These are phyloP conservation scores for Crithidia fasciculata DNA, from an alignment of 208 protist genomes.

Conservation along the genomic window DNA sequence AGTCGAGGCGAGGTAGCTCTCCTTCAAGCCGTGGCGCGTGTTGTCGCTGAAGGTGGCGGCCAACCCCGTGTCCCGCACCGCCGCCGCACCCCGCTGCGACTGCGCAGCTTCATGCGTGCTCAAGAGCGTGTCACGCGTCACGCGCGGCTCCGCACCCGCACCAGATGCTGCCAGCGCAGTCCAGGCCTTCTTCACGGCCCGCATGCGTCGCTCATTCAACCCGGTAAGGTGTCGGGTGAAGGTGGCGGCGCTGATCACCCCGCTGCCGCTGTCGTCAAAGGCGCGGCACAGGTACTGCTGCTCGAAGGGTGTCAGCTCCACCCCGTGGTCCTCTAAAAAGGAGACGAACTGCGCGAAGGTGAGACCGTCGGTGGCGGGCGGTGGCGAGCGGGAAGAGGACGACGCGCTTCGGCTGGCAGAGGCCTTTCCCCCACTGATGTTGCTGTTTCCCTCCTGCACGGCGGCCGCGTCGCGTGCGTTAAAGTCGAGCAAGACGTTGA, in stretches of 20 bases:
- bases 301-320: constrained; percentile 57
- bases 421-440: neutral
- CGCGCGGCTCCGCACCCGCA: constrained; percentile 10
- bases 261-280: constrained; percentile 69
- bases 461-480: constrained; percentile 45
- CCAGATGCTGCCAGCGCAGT: constrained; percentile 36
- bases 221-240: constrained; percentile 85
- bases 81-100: constrained; percentile 1
- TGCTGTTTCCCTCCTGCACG: constrained; percentile 26
- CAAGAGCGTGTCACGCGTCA: constrained; percentile 43
- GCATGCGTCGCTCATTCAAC: constrained; percentile 70
- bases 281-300: constrained; percentile 66
- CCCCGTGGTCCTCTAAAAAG: constrained; percentile 53
- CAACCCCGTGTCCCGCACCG: neutral
- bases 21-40: constrained; percentile 15
- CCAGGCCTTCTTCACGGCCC: constrained; percentile 75
- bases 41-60: constrained; percentile 21
- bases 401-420: neutral
- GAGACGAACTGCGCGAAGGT: constrained; percentile 57
- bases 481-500: constrained; percentile 69
- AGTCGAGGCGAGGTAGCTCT: constrained; percentile 20
- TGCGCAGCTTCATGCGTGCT: constrained; percentile 21
- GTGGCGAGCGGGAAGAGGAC: neutral
- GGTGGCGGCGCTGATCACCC: constrained; percentile 53
- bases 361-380: constrained; percentile 30